Percentiles rank a stretch among this genome's conserved stretches.
These are phyloP conservation scores for Stentor coeruleus DNA, from an alignment of 73 alveolate genomes.

Conservation along the genomic window DNA sequence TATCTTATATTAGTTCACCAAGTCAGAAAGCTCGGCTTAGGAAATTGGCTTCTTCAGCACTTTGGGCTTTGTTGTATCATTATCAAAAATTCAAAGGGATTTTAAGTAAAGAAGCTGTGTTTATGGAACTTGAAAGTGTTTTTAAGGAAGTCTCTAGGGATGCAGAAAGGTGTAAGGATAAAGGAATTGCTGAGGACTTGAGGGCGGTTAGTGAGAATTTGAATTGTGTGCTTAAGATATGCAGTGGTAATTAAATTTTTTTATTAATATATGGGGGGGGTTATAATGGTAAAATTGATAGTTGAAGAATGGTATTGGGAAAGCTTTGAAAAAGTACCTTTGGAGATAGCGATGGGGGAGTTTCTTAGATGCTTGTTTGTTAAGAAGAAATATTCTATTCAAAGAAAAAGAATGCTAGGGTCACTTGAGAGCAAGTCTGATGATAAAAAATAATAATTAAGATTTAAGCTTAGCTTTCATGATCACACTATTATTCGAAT, in stretches of 20 bases:
- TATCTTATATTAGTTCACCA: not conserved
- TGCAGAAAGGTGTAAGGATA: not conserved
- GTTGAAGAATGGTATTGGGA: no score
- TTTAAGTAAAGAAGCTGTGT: not conserved
- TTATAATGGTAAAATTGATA: not conserved
- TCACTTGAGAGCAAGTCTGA: not conserved
- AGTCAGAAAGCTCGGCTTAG: conserved; percentile 6
- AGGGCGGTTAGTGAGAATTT: not conserved
- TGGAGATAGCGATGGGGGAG: not conserved
- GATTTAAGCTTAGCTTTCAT: no score
- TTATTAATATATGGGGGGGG: not conserved
- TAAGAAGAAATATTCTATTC: no score
- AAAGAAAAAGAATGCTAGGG: no score
- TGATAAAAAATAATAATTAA: no score
- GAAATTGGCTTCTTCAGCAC: conserved; percentile 13
- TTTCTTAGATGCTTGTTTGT: not conserved
- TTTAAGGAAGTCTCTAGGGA: not conserved
- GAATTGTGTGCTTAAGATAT: conserved; percentile 13
- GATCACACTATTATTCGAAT: no score
- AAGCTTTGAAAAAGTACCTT: no score
- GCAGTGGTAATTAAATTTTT: conserved; percentile 10
- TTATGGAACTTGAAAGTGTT: not conserved
- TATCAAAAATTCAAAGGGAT: conserved; percentile 9
- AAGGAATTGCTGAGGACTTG: conserved; percentile 1
- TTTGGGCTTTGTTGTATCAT: conserved; percentile 10